Evolutionary conservation across 164 flowering plant genomes (phyloP), one percentile per base, ranked within the genome.

Genomic region (Macadamia tetraphylla): DNA sequence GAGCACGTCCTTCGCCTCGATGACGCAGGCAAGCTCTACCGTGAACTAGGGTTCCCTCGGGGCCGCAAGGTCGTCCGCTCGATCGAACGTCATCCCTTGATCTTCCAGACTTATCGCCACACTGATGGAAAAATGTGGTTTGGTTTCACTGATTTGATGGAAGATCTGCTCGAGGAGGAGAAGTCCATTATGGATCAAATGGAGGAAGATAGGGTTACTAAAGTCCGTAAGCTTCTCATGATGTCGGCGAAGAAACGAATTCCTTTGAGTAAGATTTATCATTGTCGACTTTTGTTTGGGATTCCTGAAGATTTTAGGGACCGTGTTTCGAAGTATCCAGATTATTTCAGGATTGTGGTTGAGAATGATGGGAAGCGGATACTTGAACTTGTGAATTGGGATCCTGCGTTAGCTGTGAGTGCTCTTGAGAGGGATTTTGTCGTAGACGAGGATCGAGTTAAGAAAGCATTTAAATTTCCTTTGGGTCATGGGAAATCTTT

Each of bases 241-340:
- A 91, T 95, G 93, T 89, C 97, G 1, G 82, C 79, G 15, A 68
- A 82, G 32, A 85, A 83, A 67, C 79, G 93, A 52, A 86, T 95
- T 58, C 84, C 93, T 0, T 72, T 95, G 70, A 87, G 85, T 59
- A 95, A 89, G 77, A 86, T 92, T 68, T 73, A 89, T 71, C 98
- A 87, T 71, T 82, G 84, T 62, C 70, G 99, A 71, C 58, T 68
- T 6, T 63, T 95, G 67, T 95, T 95, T 67, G 99, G 99, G 9
- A 81, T 92, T 35, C 90, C 96, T 0, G 92, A 86, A 23, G 97
- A 95, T 80, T 92, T 95, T 65, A 73, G 97, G 67, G 98, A 95
- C 61, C 71, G 96, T 57, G 82, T 89, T 15, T 67, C 9, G 35
- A 85, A 88, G 52, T 95, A 86, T 63, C 89, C 91, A 0, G 76